Conservation (phyloP, 805 yeast species). For the Candida krabiensis region DNA sequence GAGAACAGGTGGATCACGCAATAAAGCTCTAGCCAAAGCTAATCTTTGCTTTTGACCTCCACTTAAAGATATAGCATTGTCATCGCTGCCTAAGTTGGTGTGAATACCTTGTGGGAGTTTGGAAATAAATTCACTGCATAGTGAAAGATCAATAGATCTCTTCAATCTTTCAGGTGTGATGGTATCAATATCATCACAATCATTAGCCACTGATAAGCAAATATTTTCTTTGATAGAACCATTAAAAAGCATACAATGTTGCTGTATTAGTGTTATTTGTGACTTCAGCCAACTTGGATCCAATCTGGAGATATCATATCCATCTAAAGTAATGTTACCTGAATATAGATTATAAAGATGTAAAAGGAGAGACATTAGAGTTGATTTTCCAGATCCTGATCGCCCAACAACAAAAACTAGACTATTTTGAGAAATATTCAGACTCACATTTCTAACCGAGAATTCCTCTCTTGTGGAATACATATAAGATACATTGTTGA, state of each 20-base stretch:
- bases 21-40: slow-evolving; percentile 77
- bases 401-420: slow-evolving; percentile 74
- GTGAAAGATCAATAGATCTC: slow-evolving; percentile 53
- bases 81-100: slow-evolving; percentile 44
- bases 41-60: slow-evolving; percentile 93
- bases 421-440: slow-evolving; percentile 45
- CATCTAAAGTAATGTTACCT: slow-evolving; percentile 66
- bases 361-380: slow-evolving; percentile 63
- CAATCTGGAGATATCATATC: slow-evolving; percentile 42
- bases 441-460: slow-evolving; percentile 48
- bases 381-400: slow-evolving; percentile 94
- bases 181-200: slow-evolving; percentile 8
- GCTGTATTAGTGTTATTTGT: slow-evolving; percentile 74
- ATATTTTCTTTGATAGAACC: slow-evolving; percentile 66
- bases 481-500: slow-evolving; percentile 57
- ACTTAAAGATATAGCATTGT: slow-evolving; percentile 52
- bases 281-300: slow-evolving; percentile 53
- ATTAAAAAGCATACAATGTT: slow-evolving; percentile 63
- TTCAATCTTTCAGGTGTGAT: slow-evolving; percentile 29
- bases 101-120: slow-evolving; percentile 56
- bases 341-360: slow-evolving; percentile 52
- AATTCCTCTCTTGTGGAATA: slow-evolving; percentile 58
- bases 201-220: slow-evolving; percentile 24
- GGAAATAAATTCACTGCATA: slow-evolving; percentile 48
- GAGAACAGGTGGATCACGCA: slow-evolving; percentile 72